A percentile compares a stretch with the other conserved stretches of the same genome.
These are phyloP conservation scores for Dendrobium officinale DNA, from an alignment of 106 monocot species.

Conservation along the genomic window DNA sequence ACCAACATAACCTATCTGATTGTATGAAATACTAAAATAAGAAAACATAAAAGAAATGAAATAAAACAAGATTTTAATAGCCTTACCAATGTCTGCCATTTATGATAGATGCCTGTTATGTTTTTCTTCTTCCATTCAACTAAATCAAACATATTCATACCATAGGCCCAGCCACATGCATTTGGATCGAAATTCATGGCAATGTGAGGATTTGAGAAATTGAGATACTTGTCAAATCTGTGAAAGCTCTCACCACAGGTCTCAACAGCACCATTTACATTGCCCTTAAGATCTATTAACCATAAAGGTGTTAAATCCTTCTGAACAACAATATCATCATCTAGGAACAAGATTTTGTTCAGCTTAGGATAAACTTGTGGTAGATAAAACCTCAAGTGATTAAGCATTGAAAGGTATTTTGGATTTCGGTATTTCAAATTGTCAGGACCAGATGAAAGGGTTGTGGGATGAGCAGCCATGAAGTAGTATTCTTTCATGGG, in stretches of 20 bases:
- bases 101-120: constrained; percentile 68
- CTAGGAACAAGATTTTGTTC: constrained; percentile 67
- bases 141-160: constrained; percentile 70
- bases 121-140: constrained; percentile 62
- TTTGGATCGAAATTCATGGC: constrained; percentile 58
- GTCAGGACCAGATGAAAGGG: constrained; percentile 58
- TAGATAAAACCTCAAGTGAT: constrained; percentile 65
- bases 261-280: constrained; percentile 71
- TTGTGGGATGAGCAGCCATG: constrained; percentile 55
- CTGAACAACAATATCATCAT: constrained; percentile 71
- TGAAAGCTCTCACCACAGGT: constrained; percentile 68
- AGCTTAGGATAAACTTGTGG: constrained; percentile 70
- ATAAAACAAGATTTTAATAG: neutral
- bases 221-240: constrained; percentile 67
- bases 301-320: constrained; percentile 57
- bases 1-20: no score
- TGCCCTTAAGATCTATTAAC: constrained; percentile 53
- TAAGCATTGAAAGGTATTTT: constrained; percentile 73
- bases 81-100: constrained; percentile 61
- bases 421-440: constrained; percentile 66
- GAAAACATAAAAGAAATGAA: neutral
- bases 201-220: constrained; percentile 61
- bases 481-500: constrained; percentile 82
- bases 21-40: neutral
- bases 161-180: constrained; percentile 67